Base-by-base conservation (phyloP, 768 basidiomycete genomes). In the Plicaturopsis crispa region DNA sequence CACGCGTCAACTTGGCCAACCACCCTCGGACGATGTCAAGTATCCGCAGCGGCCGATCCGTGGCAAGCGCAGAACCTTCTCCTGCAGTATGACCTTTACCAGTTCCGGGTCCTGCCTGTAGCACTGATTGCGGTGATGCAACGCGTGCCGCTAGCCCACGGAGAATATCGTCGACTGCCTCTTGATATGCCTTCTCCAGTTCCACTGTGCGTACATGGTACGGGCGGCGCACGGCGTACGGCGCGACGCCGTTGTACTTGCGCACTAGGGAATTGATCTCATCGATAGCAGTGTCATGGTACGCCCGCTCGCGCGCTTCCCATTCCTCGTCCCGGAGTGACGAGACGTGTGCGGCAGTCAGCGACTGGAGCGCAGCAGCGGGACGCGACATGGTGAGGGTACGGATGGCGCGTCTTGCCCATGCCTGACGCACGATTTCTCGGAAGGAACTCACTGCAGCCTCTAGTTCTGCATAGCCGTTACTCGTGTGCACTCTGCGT, bases 191-290 rank as follows among this genome's bases (percentile, higher is more conserved):
- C 45, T 57, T 66, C 42, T 66, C 66, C 8, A 90, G 62, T 61
- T 90, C 88, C 14, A 54, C 59, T 6, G 65, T 63, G 17, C 73
- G 69, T 17, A 65, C 58, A 42, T 84, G 69, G 42, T 80, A 75
- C 4, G 74, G 63, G 33, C 82, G 62, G 14, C 87, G 70, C n/a
- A 84, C 87, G 4, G 77, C 65, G 49, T 84, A 84, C 2, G 86
- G 88, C 10, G 88, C 89, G 31, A 84, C 54, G 5, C 72, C 79
- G 52, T 92, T 91, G 60, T 87, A 84, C 60, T 80, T 78, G 35
- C 86, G 69, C 19, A 90, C 79, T 4, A 83, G 66, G 3, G 75
- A 65, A 56, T 92, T 90, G 28, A 90, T 59, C 47, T 90, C 80
- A 21, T 66, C 68, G 24, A 91, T 50, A 10, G 81, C 81, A 2